Conservation (phyloP, 108 stramenopile genomes). For the Nitzschia sp. region DNA sequence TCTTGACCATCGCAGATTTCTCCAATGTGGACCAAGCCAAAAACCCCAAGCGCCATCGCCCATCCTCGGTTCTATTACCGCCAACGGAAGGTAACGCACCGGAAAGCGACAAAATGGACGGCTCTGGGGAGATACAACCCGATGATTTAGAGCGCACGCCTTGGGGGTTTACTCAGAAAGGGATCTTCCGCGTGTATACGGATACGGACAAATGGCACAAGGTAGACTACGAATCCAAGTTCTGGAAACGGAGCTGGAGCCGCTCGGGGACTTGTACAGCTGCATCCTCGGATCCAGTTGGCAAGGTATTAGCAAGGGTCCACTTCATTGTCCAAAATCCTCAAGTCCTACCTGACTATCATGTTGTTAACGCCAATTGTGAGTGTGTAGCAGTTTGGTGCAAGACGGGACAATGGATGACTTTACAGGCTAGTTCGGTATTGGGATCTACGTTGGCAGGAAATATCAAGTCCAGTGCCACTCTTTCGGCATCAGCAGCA, state of each 20-base stretch:
- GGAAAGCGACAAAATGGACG: neutral
- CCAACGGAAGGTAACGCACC: neutral
- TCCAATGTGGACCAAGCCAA: slow-evolving; percentile 25
- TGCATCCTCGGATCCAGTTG: slow-evolving; percentile 28
- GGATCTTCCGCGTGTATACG: slow-evolving; percentile 32
- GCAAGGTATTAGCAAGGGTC: slow-evolving; percentile 38
- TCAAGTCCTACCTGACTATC: slow-evolving; percentile 57
- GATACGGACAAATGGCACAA: slow-evolving; percentile 44
- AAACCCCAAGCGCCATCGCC: neutral
- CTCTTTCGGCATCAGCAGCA: slow-evolving; percentile 61
- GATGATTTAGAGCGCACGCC: too few species aligned
- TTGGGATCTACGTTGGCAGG: slow-evolving; percentile 59
- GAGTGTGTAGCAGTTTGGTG: slow-evolving; percentile 86
- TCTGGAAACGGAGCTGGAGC: slow-evolving; percentile 30
- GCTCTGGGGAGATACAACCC: neutral
- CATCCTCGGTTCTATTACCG: neutral
- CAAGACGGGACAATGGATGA: slow-evolving; percentile 61
- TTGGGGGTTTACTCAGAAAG: slow-evolving; percentile 30
- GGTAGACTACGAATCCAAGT: slow-evolving; percentile 39
- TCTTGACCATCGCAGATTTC: slow-evolving; percentile 45
- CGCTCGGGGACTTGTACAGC: slow-evolving; percentile 38
- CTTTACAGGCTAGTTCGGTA: slow-evolving; percentile 55
- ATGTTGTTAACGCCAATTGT: slow-evolving; percentile 69
- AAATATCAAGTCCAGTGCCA: slow-evolving; percentile 68
- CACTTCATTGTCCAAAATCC: slow-evolving; percentile 46